Evolutionary conservation across 768 basidiomycete species (phyloP), one percentile per base, ranked within the genome.

Genomic region (Suillus ampliporus): DNA sequence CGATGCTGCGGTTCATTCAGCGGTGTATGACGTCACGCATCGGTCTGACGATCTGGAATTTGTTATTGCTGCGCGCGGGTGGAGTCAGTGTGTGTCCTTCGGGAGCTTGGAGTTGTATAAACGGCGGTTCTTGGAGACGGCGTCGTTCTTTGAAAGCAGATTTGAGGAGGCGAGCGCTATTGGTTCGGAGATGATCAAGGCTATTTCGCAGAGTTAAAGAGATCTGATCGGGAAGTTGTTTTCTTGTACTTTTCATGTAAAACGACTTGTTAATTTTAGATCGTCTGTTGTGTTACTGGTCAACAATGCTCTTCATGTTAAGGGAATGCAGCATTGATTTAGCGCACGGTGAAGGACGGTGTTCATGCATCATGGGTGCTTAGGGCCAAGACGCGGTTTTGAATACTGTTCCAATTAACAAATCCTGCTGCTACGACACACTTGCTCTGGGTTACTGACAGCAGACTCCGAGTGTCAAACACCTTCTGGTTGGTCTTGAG

Each of bases 41-140:
- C 82, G 96, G 9, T 83, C 88, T 1, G 92, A 99, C 67, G 97
- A 99, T 74, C 80, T 95, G 21, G 97, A 98, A 76, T 99, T 99
- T 70, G 90, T 95, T 23, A 80, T 98, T 26, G 96, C 95, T 0
- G 94, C 95, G 0, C 81, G 95, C 35, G 95, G 95, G 4, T 99
- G 97, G 97, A 95, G 92, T 69, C 94, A 98, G 77, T 95, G 94
- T 72, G 92, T 99, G 47, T 88, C 86, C 43, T 97, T 97, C 77
- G 94, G 94, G 14, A 89, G 83, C 76, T 97, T 98, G 75, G 93
- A 97, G 65, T 78, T 94, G 59, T 99, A 99, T 80, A 80, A 84
- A 69, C 76, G 83, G 69, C 77, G 96, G 63, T 99, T 99, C 73
- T 83, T 85, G 70, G 83, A 88, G 75, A 96, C 95, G 5, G 82